Percentiles rank a stretch among this genome's conserved stretches.
Conservation (phyloP, 441 rosid genomes). For the Eutrema salsugineum region DNA sequence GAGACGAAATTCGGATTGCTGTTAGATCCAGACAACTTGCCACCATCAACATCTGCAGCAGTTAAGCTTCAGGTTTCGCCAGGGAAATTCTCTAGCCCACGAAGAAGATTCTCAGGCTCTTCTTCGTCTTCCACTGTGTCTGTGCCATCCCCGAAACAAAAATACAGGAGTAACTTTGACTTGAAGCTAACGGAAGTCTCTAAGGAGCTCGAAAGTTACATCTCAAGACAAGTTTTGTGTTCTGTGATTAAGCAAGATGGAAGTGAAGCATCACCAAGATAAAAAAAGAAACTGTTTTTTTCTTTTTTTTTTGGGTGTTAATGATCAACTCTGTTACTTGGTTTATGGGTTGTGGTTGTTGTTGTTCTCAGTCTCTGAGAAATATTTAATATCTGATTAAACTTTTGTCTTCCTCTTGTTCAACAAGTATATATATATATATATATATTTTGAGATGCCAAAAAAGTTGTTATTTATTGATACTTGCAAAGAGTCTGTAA, state of each 20-base stretch:
- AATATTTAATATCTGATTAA: background rate
- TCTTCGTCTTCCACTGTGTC: constrained; percentile 46
- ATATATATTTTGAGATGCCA: background rate
- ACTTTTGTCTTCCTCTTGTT: constrained; percentile 4
- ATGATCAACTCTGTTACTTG: background rate
- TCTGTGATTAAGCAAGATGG: constrained; percentile 75
- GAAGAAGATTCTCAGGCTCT: constrained; percentile 81
- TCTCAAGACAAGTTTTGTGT: constrained; percentile 83
- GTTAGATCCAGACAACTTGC: constrained; percentile 40
- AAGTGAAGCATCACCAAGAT: constrained; percentile 68
- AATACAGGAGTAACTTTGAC: constrained; percentile 78
- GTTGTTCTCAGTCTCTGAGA: constrained; percentile 29
- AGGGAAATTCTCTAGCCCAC: constrained; percentile 71
- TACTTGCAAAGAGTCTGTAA: too few relatives aligned
- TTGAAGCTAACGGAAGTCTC: constrained; percentile 90
- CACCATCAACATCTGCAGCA: constrained; percentile 49
- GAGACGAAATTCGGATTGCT: constrained; percentile 82
- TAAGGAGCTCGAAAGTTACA: constrained; percentile 81
- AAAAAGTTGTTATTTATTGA: background rate
- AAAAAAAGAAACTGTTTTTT: background rate
- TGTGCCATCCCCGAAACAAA: constrained; percentile 73
- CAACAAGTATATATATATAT: background rate
- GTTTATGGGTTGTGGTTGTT: background rate
- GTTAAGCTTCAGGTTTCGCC: constrained; percentile 52
- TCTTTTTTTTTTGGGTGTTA: background rate